Conservation (phyloP, 179 eudicot species). For the Carnegiea gigantea region DNA sequence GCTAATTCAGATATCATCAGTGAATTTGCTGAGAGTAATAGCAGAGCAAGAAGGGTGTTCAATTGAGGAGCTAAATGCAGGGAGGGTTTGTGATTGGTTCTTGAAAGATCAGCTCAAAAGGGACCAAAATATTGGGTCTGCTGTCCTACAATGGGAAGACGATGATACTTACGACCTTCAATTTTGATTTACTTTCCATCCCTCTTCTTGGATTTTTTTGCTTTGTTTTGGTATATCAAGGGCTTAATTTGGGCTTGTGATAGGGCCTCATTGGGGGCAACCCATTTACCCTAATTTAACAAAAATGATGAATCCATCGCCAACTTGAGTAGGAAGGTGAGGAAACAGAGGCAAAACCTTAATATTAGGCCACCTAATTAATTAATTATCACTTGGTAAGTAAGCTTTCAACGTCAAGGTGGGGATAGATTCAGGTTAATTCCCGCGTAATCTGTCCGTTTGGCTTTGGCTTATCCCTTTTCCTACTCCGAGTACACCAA, state of each 20-base stretch:
- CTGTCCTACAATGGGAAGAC: constrained; percentile 92
- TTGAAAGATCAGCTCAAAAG: constrained; percentile 82
- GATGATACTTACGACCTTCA: constrained; percentile 55
- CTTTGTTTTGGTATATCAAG: neutral
- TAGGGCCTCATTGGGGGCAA: no score
- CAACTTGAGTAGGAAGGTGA: neutral
- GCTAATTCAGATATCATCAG: constrained; percentile 64
- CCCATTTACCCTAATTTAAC: no score
- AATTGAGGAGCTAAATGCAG: constrained; percentile 92
- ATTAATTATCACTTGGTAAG: constrained; percentile 2
- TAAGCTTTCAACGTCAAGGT: neutral
- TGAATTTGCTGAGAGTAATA: constrained; percentile 74
- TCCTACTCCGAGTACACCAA: neutral
- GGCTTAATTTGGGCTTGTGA: neutral
- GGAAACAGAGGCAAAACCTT: no score
- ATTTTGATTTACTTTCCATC: constrained; percentile 19
- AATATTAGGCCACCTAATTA: constrained; percentile 6
- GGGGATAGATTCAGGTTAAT: neutral
- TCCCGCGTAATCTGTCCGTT: neutral
- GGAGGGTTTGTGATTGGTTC: constrained; percentile 88
- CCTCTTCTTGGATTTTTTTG: neutral
- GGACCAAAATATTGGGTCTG: constrained; percentile 76
- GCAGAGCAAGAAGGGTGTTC: constrained; percentile 76
- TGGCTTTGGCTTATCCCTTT: neutral
- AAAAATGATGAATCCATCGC: no score